phyloP scores from a whole-genome alignment of 2,329 filamentous ascomycete species.

The Monilinia fructigena region DNA sequence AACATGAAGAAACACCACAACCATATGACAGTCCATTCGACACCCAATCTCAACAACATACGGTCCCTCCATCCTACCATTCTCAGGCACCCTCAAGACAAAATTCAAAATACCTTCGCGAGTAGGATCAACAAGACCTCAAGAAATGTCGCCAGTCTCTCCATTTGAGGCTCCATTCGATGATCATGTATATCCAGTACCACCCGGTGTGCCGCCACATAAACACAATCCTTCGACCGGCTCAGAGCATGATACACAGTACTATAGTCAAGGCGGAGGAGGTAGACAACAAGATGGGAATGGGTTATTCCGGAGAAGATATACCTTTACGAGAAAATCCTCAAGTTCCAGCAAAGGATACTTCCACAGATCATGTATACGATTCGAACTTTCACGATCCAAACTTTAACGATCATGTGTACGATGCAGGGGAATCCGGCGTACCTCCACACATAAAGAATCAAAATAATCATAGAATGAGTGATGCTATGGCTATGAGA shows the following conservation, averaged over 20 bases:
- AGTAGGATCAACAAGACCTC: conserved; percentile 23
- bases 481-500: conserved; percentile 57
- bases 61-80: conserved; percentile 33
- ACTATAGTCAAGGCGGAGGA: conserved; percentile 50
- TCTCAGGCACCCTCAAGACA: conserved; percentile 32
- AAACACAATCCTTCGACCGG: conserved; percentile 38
- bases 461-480: conserved; percentile 45
- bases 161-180: conserved; percentile 68
- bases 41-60: conserved; percentile 24
- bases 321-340: conserved; percentile 57
- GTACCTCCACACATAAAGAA: conserved; percentile 30
- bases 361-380: conserved; percentile 18
- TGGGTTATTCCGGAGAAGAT: conserved; percentile 47
- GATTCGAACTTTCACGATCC: conserved; percentile 39
- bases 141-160: conserved; percentile 42
- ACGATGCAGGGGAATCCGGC: conserved; percentile 51
- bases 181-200: conserved; percentile 62
- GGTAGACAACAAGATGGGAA: conserved; percentile 42
- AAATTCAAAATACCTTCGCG: conserved; percentile 22
- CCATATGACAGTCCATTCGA: conserved; percentile 30
- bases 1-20: conserved; percentile 22
- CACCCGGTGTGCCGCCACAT: conserved; percentile 25
- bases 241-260: conserved; percentile 55
- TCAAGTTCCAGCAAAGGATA: conserved; percentile 36
- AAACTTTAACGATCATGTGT: conserved; percentile 57